Evolutionary conservation across 1,139 yeast species (phyloP).

Genomic region (Candida sp.): DNA sequence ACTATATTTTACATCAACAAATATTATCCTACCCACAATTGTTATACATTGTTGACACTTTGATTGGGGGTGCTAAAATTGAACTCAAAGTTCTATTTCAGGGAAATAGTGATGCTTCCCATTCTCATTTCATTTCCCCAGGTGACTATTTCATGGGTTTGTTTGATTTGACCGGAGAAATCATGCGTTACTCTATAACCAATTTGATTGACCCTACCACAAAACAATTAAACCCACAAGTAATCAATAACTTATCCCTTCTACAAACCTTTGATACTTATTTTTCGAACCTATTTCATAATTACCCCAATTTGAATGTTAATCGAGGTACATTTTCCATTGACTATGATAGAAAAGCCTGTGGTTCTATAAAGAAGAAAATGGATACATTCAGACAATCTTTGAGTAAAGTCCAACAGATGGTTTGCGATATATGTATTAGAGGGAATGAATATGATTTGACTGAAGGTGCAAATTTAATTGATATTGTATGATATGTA

Average conservation of each 20-base stretch:
- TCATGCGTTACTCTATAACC: conserved; percentile 33
- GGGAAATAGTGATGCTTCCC: not conserved
- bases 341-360: conserved; percentile 13
- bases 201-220: conserved; percentile 8
- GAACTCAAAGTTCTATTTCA: not conserved
- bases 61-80: conserved; percentile 4
- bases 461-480: no score
- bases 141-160: conserved; percentile 38
- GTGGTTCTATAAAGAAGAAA: conserved; percentile 17
- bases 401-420: conserved; percentile 21
- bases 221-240: conserved; percentile 9
- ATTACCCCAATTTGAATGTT: conserved; percentile 19
- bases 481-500: conserved; percentile 1
- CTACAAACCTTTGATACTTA: conserved; percentile 13
- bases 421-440: conserved; percentile 22
- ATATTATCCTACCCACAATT: conserved; percentile 16
- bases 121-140: conserved; percentile 7
- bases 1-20: conserved; percentile 16
- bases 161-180: conserved; percentile 41
- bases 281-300: conserved; percentile 10
- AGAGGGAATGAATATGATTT: conserved; percentile 14
- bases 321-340: conserved; percentile 17
- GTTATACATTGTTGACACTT: conserved; percentile 9
- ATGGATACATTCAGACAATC: conserved; percentile 23
- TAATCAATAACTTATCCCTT: conserved; percentile 12